Evolutionary conservation across 495 filamentous ascomycete species (phyloP).

Genomic region (Trichoderma erinaceum): DNA sequence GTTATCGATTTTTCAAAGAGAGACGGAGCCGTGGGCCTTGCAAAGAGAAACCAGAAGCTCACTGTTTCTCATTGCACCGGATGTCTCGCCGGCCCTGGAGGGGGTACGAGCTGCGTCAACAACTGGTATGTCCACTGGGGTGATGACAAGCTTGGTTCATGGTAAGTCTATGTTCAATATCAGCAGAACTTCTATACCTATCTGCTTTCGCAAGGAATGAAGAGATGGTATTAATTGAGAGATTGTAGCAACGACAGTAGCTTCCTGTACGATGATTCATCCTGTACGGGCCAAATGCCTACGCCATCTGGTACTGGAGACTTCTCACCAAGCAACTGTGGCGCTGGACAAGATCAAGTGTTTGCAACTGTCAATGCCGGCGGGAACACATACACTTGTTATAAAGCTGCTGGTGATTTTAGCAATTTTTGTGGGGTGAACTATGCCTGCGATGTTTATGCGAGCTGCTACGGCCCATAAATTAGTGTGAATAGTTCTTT

Average conservation of each 20-base stretch:
- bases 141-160: background rate
- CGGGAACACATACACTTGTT: background rate
- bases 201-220: background rate
- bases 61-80: background rate
- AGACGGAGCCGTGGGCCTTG: no score
- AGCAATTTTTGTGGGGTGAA: background rate
- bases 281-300: background rate
- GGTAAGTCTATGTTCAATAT: background rate
- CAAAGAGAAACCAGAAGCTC: background rate
- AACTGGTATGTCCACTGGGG: background rate
- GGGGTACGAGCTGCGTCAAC: background rate
- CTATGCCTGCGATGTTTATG: background rate
- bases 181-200: background rate
- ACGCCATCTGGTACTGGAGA: background rate
- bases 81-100: background rate
- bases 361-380: background rate
- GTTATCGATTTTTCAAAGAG: no score
- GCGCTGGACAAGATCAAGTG: background rate
- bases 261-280: background rate
- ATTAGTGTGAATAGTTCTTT: background rate
- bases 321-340: background rate
- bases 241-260: background rate
- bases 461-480: background rate
- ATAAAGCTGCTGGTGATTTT: background rate
- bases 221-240: background rate